A percentile compares a stretch with the other conserved stretches of the same genome.
phyloP scores from a whole-genome alignment of 2,329 filamentous ascomycete genomes.

The Penicillium sp. region DNA sequence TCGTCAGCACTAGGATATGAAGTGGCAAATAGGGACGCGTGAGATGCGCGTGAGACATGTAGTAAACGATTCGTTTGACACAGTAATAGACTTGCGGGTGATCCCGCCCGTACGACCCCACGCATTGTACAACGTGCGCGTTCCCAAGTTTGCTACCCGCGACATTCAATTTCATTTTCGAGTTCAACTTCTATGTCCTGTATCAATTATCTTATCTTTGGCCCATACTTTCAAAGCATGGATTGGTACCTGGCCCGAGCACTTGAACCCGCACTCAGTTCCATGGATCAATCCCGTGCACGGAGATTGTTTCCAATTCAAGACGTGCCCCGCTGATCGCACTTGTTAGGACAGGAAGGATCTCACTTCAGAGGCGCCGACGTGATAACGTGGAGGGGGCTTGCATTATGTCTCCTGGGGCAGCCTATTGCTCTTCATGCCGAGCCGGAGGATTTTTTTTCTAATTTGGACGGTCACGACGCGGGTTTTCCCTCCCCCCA shows the following conservation, averaged over 20 bases:
- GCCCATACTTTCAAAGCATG: neutral
- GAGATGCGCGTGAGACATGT: conserved; percentile 1
- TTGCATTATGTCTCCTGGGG: conserved; percentile 15
- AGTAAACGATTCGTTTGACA: conserved; percentile 14
- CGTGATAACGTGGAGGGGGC: conserved; percentile 25
- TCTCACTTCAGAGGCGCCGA: conserved; percentile 2
- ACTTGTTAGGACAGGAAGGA: conserved; percentile 1
- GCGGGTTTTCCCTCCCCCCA: conserved; percentile 3
- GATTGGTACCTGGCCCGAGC: conserved; percentile 11
- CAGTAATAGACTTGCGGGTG: conserved; percentile 2
- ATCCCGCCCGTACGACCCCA: neutral
- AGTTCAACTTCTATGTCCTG: neutral
- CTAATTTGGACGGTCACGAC: neutral
- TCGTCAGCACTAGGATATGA: conserved; percentile 2
- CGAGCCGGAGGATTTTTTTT: conserved; percentile 13
- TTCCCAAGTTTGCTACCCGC: neutral
- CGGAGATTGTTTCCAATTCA: neutral
- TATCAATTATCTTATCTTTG: neutral
- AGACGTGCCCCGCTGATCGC: conserved; percentile 15
- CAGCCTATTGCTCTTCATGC: conserved; percentile 11
- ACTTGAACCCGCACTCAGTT: neutral
- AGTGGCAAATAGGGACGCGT: neutral
- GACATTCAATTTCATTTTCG: neutral
- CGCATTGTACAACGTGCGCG: neutral
- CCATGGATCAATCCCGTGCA: neutral